These are phyloP conservation scores for Glonium stellatum DNA, from an alignment of 495 filamentous ascomycete genomes.

Conservation along the genomic window DNA sequence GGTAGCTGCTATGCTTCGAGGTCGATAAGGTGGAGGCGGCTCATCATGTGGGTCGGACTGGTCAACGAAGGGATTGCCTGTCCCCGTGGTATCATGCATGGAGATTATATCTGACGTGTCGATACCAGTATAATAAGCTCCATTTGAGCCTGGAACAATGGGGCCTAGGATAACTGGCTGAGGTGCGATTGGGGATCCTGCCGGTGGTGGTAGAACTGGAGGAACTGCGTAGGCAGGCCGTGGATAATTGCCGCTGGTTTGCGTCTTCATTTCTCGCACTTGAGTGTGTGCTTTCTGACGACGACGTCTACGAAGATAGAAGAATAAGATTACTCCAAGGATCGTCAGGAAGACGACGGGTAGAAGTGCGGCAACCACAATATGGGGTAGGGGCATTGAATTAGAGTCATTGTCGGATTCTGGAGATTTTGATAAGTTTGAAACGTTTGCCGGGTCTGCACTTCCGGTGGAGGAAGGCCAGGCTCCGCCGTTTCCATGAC, in stretches of 20 bases:
- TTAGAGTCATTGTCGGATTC: background rate
- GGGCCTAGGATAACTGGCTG: constrained; percentile 24
- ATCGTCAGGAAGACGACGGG: constrained; percentile 9
- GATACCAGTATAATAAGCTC: constrained; percentile 25
- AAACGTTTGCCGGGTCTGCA: background rate
- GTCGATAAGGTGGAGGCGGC: constrained; percentile 26
- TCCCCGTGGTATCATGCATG: constrained; percentile 5
- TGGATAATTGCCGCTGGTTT: background rate
- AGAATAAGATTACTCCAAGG: constrained; percentile 15
- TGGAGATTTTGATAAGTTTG: background rate
- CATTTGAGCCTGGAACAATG: constrained; percentile 14
- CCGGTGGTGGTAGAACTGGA: constrained; percentile 5
- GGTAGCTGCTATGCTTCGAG: constrained; percentile 14
- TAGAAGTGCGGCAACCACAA: constrained; percentile 8
- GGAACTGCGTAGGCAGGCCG: constrained; percentile 6
- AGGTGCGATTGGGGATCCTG: constrained; percentile 4
- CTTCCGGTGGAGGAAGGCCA: background rate
- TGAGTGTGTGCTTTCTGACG: constrained; percentile 5
- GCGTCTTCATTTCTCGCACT: constrained; percentile 16
- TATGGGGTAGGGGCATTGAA: background rate
- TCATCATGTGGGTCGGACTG: constrained; percentile 14
- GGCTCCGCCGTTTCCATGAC: background rate
- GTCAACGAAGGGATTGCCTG: constrained; percentile 24
- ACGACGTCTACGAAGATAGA: constrained; percentile 23
- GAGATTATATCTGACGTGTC: constrained; percentile 26